A percentile compares a stretch with the other conserved stretches of the same genome.
phyloP scores from a whole-genome alignment of 305 asterid genomes.

The Fraxinus latifolia region DNA sequence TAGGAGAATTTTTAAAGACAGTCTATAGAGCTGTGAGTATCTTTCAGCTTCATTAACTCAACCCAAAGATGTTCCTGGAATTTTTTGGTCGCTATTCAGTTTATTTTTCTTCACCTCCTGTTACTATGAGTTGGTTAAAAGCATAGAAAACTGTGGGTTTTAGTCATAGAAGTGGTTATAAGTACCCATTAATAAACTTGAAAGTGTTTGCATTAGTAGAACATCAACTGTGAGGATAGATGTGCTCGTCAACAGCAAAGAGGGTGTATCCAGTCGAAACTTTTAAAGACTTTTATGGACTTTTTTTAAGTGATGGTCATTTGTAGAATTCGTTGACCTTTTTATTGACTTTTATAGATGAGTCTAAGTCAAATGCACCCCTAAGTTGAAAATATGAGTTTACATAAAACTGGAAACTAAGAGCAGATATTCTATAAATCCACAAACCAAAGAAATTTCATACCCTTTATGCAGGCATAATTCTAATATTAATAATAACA shows the following conservation, averaged over 20 bases:
- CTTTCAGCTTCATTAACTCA: neutral
- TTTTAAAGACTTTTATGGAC: neutral
- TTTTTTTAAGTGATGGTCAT: neutral
- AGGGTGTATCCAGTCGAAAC: neutral
- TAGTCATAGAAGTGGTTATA: neutral
- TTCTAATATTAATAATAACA: neutral
- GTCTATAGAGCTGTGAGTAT: neutral
- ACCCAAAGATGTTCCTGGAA: neutral
- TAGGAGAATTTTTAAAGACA: neutral
- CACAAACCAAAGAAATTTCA: neutral
- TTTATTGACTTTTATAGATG: neutral
- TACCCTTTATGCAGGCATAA: neutral
- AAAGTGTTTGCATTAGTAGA: neutral
- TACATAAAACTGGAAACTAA: neutral
- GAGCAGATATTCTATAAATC: neutral
- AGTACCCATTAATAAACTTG: neutral
- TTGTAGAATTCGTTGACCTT: neutral
- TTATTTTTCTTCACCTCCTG: neutral
- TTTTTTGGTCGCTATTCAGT: neutral
- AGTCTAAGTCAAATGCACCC: neutral
- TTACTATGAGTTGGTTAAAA: neutral
- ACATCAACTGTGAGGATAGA: neutral
- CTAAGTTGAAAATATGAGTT: neutral
- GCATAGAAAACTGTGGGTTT: neutral
- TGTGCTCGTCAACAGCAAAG: neutral